Conservation (phyloP, 192 early-diverging fungal species). For the Podila epicladia region DNA sequence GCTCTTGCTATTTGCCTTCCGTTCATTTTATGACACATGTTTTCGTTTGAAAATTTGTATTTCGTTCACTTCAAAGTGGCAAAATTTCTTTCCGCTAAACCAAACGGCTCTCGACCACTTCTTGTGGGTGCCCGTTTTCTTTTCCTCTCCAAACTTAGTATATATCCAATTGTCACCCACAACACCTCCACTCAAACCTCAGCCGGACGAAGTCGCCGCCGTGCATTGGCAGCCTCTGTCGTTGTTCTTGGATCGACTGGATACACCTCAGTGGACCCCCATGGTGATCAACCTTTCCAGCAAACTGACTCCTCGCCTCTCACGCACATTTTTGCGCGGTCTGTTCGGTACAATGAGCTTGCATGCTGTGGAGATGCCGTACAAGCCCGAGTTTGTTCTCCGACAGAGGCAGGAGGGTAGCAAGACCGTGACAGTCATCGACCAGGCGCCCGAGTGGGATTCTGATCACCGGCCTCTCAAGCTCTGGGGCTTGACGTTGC, state of each 20-base stretch:
- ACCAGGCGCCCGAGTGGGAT: slow-evolving; percentile 43
- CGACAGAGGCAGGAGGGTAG: slow-evolving; percentile 3
- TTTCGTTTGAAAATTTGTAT: too few relatives aligned
- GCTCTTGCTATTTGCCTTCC: not conserved
- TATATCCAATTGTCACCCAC: slow-evolving; percentile 54
- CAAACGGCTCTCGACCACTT: too few relatives aligned
- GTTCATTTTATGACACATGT: not conserved
- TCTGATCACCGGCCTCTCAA: slow-evolving; percentile 40
- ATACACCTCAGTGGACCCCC: slow-evolving; percentile 51
- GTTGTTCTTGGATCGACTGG: slow-evolving; percentile 46
- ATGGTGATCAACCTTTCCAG: slow-evolving; percentile 53
- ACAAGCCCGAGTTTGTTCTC: slow-evolving; percentile 42
- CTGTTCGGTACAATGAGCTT: slow-evolving; percentile 53
- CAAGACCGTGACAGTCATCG: slow-evolving; percentile 13
- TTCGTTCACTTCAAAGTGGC: slow-evolving; percentile 4
- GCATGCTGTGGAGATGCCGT: slow-evolving; percentile 53
- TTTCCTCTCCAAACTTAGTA: slow-evolving; percentile 20
- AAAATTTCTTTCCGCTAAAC: not conserved
- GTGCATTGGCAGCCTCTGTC: slow-evolving; percentile 54
- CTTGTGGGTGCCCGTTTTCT: slow-evolving; percentile 1
- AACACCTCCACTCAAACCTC: slow-evolving; percentile 47
- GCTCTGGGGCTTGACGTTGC: slow-evolving; percentile 55
- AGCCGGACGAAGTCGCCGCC: slow-evolving; percentile 53
- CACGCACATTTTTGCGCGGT: slow-evolving; percentile 42
- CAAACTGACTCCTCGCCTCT: slow-evolving; percentile 47